These are phyloP conservation scores for Colletotrichum plurivorum DNA, from an alignment of 2,329 filamentous ascomycete species.

Conservation along the genomic window DNA sequence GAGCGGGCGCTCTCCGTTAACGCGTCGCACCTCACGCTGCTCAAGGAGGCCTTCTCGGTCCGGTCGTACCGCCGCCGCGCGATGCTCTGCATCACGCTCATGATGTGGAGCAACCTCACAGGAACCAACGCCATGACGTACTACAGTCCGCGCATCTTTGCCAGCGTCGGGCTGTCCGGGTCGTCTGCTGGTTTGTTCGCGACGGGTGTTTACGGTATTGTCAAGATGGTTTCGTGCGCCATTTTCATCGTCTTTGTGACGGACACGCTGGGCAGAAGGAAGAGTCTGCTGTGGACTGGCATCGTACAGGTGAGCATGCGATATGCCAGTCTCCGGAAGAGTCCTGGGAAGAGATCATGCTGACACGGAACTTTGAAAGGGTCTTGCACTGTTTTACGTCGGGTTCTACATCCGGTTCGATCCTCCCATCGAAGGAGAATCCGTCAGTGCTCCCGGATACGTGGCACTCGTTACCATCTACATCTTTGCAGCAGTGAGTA, in stretches of 20 bases:
- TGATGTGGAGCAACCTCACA: slow-evolving; percentile 46
- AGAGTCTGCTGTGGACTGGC: slow-evolving; percentile 46
- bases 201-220: slow-evolving; percentile 77
- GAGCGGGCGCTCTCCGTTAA: slow-evolving; percentile 33
- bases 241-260: slow-evolving; percentile 74
- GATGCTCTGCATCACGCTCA: slow-evolving; percentile 44
- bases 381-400: slow-evolving; percentile 69
- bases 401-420: slow-evolving; percentile 71
- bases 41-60: slow-evolving; percentile 42
- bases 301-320: slow-evolving; percentile 41
- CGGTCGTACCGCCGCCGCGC: slow-evolving; percentile 44
- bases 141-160: slow-evolving; percentile 75
- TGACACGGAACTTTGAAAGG: background rate
- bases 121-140: slow-evolving; percentile 62
- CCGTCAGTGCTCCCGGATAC: slow-evolving; percentile 62
- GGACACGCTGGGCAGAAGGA: slow-evolving; percentile 74
- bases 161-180: slow-evolving; percentile 65
- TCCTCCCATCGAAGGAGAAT: slow-evolving; percentile 51
- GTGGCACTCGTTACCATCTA: slow-evolving; percentile 73
- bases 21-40: slow-evolving; percentile 22
- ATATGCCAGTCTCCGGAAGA: background rate
- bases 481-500: slow-evolving; percentile 41
- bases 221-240: slow-evolving; percentile 74
- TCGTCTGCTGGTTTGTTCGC: slow-evolving; percentile 73
- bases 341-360: background rate